Percentiles rank a stretch among this genome's conserved stretches.
phyloP scores from a whole-genome alignment of 352 stramenopile species.

The Phytophthora agathidicida region DNA sequence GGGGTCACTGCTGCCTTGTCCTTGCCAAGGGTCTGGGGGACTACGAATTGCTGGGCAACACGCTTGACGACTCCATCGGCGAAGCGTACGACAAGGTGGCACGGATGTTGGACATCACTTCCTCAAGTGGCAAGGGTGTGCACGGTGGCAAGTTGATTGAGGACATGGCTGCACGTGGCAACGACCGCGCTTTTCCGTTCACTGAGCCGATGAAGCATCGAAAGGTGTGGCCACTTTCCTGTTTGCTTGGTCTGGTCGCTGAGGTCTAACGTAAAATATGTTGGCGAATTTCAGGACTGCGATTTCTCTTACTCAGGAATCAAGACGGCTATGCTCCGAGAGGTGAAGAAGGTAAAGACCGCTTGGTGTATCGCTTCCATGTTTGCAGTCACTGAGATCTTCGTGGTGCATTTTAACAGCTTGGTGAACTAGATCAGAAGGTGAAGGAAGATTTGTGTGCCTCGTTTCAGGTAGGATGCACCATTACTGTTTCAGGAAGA shows the following conservation, averaged over 20 bases:
- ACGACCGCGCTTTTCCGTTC: conserved; percentile 90
- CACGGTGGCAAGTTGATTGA: conserved; percentile 97
- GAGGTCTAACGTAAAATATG: neutral
- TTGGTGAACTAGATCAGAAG: conserved; percentile 51
- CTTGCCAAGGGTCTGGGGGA: conserved; percentile 91
- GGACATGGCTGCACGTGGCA: conserved; percentile 86
- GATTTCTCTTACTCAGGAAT: conserved; percentile 99
- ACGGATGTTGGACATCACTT: conserved; percentile 91
- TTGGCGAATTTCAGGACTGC: conserved; percentile 76
- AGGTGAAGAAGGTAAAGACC: conserved; percentile 60
- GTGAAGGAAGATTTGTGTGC: conserved; percentile 92
- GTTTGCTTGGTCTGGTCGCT: neutral
- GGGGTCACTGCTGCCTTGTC: conserved; percentile 98
- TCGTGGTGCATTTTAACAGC: conserved; percentile 38
- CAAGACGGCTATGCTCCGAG: conserved; percentile 95
- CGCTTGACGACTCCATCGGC: conserved; percentile 97
- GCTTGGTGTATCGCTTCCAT: neutral
- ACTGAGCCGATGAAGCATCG: conserved; percentile 93
- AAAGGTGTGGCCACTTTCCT: conserved; percentile 36
- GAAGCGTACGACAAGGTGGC: conserved; percentile 99
- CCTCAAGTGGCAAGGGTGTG: conserved; percentile 38
- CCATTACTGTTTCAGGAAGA: neutral
- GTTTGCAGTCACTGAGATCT: conserved; percentile 1
- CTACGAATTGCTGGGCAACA: conserved; percentile 96
- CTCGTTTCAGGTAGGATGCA: conserved; percentile 86